Evolutionary conservation across 306 rosid genomes (phyloP).

Genomic region (Pyrus communis): DNA sequence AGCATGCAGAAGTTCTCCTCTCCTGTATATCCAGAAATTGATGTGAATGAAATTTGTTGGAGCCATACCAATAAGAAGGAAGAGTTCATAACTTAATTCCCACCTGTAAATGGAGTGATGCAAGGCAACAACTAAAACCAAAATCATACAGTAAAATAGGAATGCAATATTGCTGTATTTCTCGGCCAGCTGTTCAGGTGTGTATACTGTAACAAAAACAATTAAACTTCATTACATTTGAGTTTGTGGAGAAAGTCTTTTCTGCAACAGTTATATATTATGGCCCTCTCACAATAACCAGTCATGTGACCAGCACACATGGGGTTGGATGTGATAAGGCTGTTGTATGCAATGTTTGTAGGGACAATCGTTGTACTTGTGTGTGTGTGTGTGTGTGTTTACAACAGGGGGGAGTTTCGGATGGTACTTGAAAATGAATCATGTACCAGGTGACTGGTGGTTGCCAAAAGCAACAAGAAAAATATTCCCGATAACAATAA

Average conservation of each 20-base stretch:
- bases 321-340: background rate
- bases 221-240: conserved; percentile 1
- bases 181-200: conserved; percentile 91
- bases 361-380: background rate
- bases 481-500: conserved; percentile 89
- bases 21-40: conserved; percentile 45
- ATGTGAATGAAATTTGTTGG: conserved; percentile 1
- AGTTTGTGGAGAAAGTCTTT: background rate
- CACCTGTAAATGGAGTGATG: conserved; percentile 84
- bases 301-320: background rate
- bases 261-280: background rate
- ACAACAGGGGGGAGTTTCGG: background rate
- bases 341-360: background rate
- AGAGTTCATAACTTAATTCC: conserved; percentile 14
- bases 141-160: conserved; percentile 77
- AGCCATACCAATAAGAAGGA: conserved; percentile 4
- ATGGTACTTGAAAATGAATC: conserved; percentile 6
- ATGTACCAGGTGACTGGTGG: conserved; percentile 95
- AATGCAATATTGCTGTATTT: conserved; percentile 77
- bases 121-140: conserved; percentile 64
- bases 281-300: background rate
- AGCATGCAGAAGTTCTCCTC: conserved; percentile 67
- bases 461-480: conserved; percentile 97
- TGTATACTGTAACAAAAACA: conserved; percentile 64
- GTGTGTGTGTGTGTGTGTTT: background rate